Conservation (phyloP, 768 basidiomycete genomes). For the Phanerochaete sordida region DNA sequence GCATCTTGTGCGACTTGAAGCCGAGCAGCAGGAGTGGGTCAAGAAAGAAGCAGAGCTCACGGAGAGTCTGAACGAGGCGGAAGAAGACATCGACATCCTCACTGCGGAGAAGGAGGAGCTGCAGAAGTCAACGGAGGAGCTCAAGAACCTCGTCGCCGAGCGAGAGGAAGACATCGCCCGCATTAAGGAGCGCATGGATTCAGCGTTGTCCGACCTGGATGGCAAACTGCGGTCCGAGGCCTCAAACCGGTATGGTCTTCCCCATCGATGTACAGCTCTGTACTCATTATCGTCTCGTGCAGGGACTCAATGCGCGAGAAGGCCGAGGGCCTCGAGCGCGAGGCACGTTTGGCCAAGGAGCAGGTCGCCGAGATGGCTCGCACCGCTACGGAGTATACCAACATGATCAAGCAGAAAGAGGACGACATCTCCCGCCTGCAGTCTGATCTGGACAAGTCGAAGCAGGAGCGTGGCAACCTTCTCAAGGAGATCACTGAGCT, state of each 20-base stretch:
- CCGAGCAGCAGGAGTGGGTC: constrained; percentile 67
- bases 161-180: constrained; percentile 79
- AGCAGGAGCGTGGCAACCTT: constrained; percentile 50
- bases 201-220: constrained; percentile 62
- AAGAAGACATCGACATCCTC: constrained; percentile 56
- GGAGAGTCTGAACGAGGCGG: constrained; percentile 53
- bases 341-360: constrained; percentile 66
- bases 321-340: constrained; percentile 59
- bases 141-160: constrained; percentile 62
- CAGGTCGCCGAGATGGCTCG: constrained; percentile 78
- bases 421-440: constrained; percentile 56
- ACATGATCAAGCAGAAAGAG: constrained; percentile 75
- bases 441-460: constrained; percentile 50
- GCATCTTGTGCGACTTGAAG: constrained; percentile 79
- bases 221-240: constrained; percentile 63
- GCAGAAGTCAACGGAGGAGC: constrained; percentile 62
- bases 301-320: constrained; percentile 67
- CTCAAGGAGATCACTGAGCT: constrained; percentile 63
- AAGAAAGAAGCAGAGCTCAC: constrained; percentile 60
- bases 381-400: constrained; percentile 71
- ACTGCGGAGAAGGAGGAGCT: constrained; percentile 59
- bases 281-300: not conserved
- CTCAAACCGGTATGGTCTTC: constrained; percentile 53
- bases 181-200: constrained; percentile 72
- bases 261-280: not conserved